phyloP scores from a whole-genome alignment of 1,284 basidiomycete species.

The Taiwanofungus camphoratus region DNA sequence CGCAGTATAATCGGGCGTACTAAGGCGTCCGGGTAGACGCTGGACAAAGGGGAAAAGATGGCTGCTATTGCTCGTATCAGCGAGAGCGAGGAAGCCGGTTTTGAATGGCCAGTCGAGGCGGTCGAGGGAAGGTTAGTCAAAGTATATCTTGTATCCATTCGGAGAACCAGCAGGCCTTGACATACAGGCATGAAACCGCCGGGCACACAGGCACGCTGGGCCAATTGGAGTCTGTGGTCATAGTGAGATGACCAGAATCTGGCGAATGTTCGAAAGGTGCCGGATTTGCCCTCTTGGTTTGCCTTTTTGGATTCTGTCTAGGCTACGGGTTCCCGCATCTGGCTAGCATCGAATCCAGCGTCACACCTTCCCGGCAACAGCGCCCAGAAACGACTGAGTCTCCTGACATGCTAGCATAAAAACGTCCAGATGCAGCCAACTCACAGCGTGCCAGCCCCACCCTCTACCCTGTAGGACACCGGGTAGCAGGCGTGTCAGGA shows the following conservation, averaged over 20 bases:
- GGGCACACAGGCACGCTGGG: constrained; percentile 8
- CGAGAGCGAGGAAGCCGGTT: not conserved
- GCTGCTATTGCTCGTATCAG: not conserved
- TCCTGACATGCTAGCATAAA: constrained; percentile 8
- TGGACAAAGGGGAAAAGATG: not conserved
- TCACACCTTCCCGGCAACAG: constrained; percentile 9
- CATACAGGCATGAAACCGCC: constrained; percentile 5
- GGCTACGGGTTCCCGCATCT: constrained; percentile 25
- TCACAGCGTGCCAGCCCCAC: too few species aligned
- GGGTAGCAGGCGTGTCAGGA: too few species aligned
- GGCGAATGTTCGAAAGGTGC: constrained; percentile 19
- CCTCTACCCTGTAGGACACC: too few species aligned
- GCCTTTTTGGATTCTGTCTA: constrained; percentile 28
- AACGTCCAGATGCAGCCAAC: too few species aligned
- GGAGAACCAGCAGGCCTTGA: constrained; percentile 1
- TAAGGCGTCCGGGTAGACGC: not conserved
- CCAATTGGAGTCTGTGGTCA: constrained; percentile 8
- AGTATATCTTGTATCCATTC: constrained; percentile 4
- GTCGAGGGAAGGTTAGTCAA: not conserved
- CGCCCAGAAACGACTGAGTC: constrained; percentile 2
- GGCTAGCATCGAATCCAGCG: constrained; percentile 24
- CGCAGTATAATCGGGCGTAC: not conserved
- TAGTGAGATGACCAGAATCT: constrained; percentile 13
- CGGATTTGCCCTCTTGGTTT: constrained; percentile 26
- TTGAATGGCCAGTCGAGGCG: not conserved